Conservation (phyloP, 768 basidiomycete species). For the Lactarius pseudohatsudake region DNA sequence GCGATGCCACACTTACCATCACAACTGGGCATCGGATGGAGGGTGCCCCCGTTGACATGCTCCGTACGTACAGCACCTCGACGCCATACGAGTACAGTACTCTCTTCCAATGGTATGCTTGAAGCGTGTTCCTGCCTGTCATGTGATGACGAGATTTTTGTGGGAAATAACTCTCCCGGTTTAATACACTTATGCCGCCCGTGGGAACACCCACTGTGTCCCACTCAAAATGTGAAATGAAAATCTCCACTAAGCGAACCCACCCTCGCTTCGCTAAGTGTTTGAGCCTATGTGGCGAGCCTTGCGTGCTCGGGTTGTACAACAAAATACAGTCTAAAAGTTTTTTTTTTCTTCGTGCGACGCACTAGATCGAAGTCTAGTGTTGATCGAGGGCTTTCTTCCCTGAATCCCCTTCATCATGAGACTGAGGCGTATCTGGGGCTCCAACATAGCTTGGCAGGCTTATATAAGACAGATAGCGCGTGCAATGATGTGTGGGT, state of each 20-base stretch:
- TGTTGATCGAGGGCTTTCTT: background rate
- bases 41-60: background rate
- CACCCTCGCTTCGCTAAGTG: too few relatives aligned
- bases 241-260: background rate
- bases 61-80: background rate
- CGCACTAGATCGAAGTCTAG: background rate
- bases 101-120: background rate
- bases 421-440: background rate
- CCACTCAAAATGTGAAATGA: background rate
- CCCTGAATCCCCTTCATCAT: background rate
- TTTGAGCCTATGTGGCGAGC: background rate
- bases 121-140: background rate
- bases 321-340: background rate
- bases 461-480: constrained; percentile 7
- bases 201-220: background rate
- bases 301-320: background rate
- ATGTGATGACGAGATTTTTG: background rate
- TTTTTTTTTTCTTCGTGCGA: background rate
- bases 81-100: background rate
- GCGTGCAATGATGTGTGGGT: background rate
- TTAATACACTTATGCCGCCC: background rate
- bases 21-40: background rate
- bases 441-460: background rate
- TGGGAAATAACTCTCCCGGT: background rate
- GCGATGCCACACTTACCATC: background rate